These are phyloP conservation scores for Melastoma candidum DNA, from an alignment of 441 rosid species.

Conservation along the genomic window DNA sequence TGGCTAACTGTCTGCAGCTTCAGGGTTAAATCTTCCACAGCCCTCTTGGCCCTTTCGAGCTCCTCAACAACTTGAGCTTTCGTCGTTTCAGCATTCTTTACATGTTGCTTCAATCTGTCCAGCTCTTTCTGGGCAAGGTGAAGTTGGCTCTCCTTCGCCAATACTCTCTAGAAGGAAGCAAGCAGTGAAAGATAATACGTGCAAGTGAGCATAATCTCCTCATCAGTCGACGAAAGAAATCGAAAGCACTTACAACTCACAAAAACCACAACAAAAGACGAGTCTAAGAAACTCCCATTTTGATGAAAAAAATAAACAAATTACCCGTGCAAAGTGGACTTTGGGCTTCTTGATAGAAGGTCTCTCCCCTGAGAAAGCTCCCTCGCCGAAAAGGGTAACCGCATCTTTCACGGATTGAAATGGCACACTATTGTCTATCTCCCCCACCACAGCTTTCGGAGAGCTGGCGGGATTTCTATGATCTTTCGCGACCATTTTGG, in stretches of 20 bases:
- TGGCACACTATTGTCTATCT: slow-evolving; percentile 92
- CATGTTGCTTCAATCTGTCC: slow-evolving; percentile 57
- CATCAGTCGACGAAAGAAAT: no score
- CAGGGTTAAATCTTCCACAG: slow-evolving; percentile 51
- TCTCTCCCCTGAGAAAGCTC: slow-evolving; percentile 78
- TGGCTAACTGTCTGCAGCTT: slow-evolving; percentile 49
- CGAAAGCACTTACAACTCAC: no score
- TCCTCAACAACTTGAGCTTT: slow-evolving; percentile 67
- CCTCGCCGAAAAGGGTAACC: slow-evolving; percentile 80
- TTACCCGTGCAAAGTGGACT: slow-evolving; percentile 81
- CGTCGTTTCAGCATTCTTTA: slow-evolving; percentile 62
- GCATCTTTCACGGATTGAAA: slow-evolving; percentile 98
- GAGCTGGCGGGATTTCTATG: slow-evolving; percentile 39
- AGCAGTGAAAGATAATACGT: no score
- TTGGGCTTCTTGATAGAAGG: slow-evolving; percentile 53
- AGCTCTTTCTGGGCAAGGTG: slow-evolving; percentile 79
- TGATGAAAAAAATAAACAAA: background rate
- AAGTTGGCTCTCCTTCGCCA: slow-evolving; percentile 83
- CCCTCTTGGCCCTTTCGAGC: slow-evolving; percentile 60
- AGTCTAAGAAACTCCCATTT: background rate
- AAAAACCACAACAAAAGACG: no score
- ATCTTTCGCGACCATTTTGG: slow-evolving; percentile 67
- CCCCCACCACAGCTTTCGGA: slow-evolving; percentile 77
- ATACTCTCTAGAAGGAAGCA: slow-evolving; percentile 41
- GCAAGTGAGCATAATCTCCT: no score